A percentile compares a stretch with the other conserved stretches of the same genome.
Conservation (phyloP, 305 asterid species). For the Solanum chacoense region DNA sequence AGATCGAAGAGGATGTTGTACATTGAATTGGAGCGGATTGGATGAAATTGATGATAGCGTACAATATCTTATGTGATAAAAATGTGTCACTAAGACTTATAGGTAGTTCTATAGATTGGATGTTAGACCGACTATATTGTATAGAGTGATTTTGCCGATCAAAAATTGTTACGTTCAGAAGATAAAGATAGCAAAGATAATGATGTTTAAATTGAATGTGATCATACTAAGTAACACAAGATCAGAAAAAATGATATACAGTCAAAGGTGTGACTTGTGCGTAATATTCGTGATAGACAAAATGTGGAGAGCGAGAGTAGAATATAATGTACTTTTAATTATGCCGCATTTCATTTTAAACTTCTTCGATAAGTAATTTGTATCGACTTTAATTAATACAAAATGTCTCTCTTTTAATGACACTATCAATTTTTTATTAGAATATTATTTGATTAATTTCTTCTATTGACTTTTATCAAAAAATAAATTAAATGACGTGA, state of each 20-base stretch:
- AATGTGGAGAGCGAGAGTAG: background rate
- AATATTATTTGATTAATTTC: background rate
- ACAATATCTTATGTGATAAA: background rate
- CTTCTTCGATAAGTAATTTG: background rate
- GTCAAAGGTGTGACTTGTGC: too few species aligned
- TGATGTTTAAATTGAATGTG: background rate
- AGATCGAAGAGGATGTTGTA: background rate
- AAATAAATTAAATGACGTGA: too few species aligned
- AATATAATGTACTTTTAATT: too few species aligned
- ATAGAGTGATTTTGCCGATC: accelerated
- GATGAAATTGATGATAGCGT: background rate
- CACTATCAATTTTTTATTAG: background rate
- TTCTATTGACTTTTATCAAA: background rate
- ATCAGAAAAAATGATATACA: too few species aligned
- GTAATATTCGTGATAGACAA: too few species aligned
- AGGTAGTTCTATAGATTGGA: background rate
- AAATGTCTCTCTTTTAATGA: background rate
- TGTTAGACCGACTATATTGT: background rate
- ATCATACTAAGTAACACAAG: too few species aligned
- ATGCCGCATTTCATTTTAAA: background rate
- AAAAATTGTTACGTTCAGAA: background rate
- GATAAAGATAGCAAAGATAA: background rate
- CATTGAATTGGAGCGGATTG: background rate
- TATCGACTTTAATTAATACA: background rate
- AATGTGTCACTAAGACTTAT: background rate